A percentile compares a stretch with the other conserved stretches of the same genome.
Conservation (phyloP, 2,329 filamentous ascomycete species). For the Penicillium oxalicum region DNA sequence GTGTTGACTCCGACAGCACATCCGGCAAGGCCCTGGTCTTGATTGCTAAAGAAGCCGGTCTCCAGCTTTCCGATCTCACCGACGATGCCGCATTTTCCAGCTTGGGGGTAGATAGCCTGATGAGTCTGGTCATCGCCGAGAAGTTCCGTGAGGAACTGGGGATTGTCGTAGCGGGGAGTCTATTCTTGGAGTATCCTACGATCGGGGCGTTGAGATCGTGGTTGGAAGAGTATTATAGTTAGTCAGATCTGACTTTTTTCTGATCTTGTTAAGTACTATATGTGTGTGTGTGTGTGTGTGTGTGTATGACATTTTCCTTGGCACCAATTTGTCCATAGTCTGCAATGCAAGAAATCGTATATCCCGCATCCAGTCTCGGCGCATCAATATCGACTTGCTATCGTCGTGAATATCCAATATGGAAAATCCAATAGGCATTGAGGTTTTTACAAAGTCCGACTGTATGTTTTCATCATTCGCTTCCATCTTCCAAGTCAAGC, state of each 20-base stretch:
- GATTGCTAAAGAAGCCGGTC: conserved; percentile 4
- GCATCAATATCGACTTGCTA: too few relatives aligned
- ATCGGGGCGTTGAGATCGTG: not conserved
- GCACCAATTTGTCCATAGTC: too few relatives aligned
- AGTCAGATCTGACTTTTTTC: not conserved
- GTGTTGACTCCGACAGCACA: not conserved
- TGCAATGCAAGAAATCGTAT: too few relatives aligned
- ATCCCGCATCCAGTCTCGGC: too few relatives aligned
- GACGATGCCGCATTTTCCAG: conserved; percentile 9
- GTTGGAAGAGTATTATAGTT: not conserved
- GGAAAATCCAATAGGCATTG: too few relatives aligned
- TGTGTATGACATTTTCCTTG: too few relatives aligned
- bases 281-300: too few relatives aligned
- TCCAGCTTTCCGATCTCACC: not conserved
- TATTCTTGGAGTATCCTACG: conserved; percentile 5
- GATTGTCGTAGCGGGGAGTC: not conserved
- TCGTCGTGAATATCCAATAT: too few relatives aligned
- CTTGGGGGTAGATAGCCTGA: conserved; percentile 33
- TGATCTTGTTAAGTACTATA: too few relatives aligned
- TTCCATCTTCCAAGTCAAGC: too few relatives aligned
- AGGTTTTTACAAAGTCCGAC: too few relatives aligned
- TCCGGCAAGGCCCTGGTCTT: not conserved
- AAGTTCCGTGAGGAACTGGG: conserved; percentile 20
- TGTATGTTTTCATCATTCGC: too few relatives aligned
- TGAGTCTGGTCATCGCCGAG: conserved; percentile 27